These are phyloP conservation scores for Cladophialophora immunda DNA, from an alignment of 2,329 filamentous ascomycete genomes.

Conservation along the genomic window DNA sequence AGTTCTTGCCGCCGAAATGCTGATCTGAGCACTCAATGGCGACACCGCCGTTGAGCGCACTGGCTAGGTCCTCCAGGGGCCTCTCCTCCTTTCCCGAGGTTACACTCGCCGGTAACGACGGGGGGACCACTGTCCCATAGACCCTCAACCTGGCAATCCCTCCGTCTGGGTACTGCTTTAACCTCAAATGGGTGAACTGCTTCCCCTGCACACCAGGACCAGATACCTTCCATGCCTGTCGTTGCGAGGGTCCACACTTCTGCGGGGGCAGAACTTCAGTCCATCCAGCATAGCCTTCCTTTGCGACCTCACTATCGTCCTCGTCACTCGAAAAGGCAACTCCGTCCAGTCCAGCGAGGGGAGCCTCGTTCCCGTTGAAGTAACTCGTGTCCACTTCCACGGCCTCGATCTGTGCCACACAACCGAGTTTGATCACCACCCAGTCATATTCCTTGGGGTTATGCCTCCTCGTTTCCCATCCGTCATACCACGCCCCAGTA, in stretches of 20 bases:
- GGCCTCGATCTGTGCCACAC: slow-evolving; percentile 49
- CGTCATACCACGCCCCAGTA: slow-evolving; percentile 71
- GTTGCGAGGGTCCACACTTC: slow-evolving; percentile 52
- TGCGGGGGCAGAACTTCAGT: slow-evolving; percentile 49
- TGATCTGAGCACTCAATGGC: slow-evolving; percentile 52
- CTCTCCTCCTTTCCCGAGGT: slow-evolving; percentile 25
- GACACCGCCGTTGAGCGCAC: slow-evolving; percentile 52
- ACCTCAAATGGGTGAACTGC: slow-evolving; percentile 53
- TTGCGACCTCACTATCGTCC: slow-evolving; percentile 44
- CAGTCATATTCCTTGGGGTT: slow-evolving; percentile 67
- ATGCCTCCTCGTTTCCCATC: slow-evolving; percentile 70
- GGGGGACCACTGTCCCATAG: slow-evolving; percentile 53
- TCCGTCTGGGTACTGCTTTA: slow-evolving; percentile 58
- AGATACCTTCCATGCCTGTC: slow-evolving; percentile 52
- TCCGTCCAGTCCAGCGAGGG: slow-evolving; percentile 52
- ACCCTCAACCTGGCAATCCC: slow-evolving; percentile 54
- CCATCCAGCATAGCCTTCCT: slow-evolving; percentile 48
- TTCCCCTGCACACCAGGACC: slow-evolving; percentile 39
- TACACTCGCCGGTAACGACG: slow-evolving; percentile 38
- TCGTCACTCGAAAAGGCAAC: slow-evolving; percentile 41
- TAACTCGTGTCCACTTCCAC: slow-evolving; percentile 56
- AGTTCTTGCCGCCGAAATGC: slow-evolving; percentile 52
- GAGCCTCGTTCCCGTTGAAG: slow-evolving; percentile 57
- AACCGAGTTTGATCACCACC: slow-evolving; percentile 63
- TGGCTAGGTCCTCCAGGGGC: slow-evolving; percentile 51